A percentile compares a stretch with the other conserved stretches of the same genome.
phyloP scores from a whole-genome alignment of 768 basidiomycete genomes.

The Kwoniella mangroviensis region DNA sequence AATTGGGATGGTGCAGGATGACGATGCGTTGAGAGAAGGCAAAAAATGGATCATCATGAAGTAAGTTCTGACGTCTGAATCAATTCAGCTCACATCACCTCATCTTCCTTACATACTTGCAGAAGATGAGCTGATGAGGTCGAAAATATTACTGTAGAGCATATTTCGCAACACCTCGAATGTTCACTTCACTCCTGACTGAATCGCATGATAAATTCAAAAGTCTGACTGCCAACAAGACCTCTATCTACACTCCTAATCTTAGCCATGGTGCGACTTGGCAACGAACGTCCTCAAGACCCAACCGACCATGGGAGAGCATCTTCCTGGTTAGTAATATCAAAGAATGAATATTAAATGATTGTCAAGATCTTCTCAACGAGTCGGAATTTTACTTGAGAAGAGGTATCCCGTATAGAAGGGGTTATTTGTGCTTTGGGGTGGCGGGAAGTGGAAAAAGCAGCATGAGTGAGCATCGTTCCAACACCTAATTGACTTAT shows the following conservation, averaged over 20 bases:
- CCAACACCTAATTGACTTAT: too few species aligned
- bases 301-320: slow-evolving; percentile 29
- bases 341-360: slow-evolving; percentile 35
- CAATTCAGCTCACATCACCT: too few species aligned
- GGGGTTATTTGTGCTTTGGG: slow-evolving; percentile 32
- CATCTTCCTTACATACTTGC: too few species aligned
- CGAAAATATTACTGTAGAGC: neutral
- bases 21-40: neutral
- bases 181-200: slow-evolving; percentile 1
- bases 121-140: too few species aligned
- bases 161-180: slow-evolving; percentile 3
- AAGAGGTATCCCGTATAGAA: slow-evolving; percentile 35
- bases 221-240: neutral
- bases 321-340: slow-evolving; percentile 26
- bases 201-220: neutral
- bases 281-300: neutral
- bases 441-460: slow-evolving; percentile 24
- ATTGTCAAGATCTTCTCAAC: slow-evolving; percentile 33
- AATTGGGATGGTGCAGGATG: neutral
- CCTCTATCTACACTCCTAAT: neutral
- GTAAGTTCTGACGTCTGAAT: neutral
- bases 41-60: slow-evolving; percentile 11
- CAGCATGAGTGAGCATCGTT: slow-evolving; percentile 11
- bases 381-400: slow-evolving; percentile 29
- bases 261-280: neutral